These are phyloP conservation scores for Chlorella sp. DNA, from an alignment of 139 green algal species.

Conservation along the genomic window DNA sequence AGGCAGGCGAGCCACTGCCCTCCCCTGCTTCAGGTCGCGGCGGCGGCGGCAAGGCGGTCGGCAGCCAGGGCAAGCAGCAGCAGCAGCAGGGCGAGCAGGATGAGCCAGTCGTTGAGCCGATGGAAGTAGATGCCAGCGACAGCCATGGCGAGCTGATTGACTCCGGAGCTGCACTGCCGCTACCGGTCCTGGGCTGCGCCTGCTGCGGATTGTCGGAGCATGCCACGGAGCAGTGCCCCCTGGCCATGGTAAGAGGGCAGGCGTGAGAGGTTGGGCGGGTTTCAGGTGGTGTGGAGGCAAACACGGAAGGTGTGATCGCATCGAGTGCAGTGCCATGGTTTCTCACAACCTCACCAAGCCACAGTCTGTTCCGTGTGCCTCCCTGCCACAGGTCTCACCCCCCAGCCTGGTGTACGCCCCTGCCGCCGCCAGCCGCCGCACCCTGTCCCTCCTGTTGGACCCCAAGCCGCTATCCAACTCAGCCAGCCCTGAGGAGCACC, in stretches of 20 bases:
- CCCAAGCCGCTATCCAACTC: background rate
- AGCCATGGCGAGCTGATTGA: background rate
- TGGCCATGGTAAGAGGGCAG: background rate
- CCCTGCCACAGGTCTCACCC: no score
- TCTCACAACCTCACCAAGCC: background rate
- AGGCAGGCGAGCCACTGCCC: background rate
- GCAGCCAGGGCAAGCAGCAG: background rate
- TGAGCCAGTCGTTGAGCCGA: background rate
- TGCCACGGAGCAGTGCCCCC: constrained; percentile 21
- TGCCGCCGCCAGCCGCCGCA: background rate
- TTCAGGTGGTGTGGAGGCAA: no score
- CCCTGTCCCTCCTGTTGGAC: constrained; percentile 1
- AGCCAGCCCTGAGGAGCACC: background rate
- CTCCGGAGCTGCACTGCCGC: background rate
- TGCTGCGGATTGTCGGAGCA: constrained; percentile 16
- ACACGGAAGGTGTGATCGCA: no score
- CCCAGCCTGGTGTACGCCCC: no score
- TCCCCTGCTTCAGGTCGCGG: background rate
- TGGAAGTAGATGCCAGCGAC: background rate
- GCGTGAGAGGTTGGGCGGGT: no score
- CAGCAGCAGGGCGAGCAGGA: background rate
- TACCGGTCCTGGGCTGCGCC: constrained; percentile 13
- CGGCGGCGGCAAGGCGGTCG: background rate
- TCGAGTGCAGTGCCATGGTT: no score
- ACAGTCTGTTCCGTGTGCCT: background rate